A percentile compares a stretch with the other conserved stretches of the same genome.
Conservation (phyloP, 176 grass and related monocot genomes). For the Paspalum vaginatum region DNA sequence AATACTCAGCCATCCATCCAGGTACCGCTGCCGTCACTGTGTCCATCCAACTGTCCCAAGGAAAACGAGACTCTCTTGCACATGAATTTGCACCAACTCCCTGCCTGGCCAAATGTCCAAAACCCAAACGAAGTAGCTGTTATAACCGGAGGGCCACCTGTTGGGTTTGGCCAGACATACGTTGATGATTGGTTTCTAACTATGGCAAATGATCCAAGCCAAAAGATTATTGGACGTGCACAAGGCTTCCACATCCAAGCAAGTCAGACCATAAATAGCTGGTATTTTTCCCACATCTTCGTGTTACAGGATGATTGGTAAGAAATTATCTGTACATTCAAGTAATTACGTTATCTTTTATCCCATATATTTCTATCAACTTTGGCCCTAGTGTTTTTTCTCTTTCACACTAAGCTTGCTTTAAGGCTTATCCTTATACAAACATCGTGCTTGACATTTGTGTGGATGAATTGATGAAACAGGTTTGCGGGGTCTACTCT, state of each 20-base stretch:
- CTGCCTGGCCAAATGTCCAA: background rate
- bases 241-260: background rate
- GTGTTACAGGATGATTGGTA: background rate
- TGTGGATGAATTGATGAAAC: background rate
- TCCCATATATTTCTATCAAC: no score
- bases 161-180: background rate
- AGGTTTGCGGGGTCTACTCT: background rate
- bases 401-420: no score
- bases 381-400: no score
- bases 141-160: background rate
- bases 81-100: slow-evolving; percentile 7
- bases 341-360: no score
- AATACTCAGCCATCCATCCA: background rate
- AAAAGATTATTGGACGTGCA: background rate
- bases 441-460: background rate
- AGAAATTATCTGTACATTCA: background rate
- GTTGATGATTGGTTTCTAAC: background rate
- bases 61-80: background rate
- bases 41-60: background rate
- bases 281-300: background rate
- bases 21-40: background rate
- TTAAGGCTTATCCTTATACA: no score
- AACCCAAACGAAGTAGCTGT: background rate
- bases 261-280: background rate
- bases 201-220: background rate